Percentiles rank a stretch among this genome's conserved stretches.
Evolutionary conservation across 2,329 filamentous ascomycete species (phyloP).

Genomic region (Trichoderma breve): DNA sequence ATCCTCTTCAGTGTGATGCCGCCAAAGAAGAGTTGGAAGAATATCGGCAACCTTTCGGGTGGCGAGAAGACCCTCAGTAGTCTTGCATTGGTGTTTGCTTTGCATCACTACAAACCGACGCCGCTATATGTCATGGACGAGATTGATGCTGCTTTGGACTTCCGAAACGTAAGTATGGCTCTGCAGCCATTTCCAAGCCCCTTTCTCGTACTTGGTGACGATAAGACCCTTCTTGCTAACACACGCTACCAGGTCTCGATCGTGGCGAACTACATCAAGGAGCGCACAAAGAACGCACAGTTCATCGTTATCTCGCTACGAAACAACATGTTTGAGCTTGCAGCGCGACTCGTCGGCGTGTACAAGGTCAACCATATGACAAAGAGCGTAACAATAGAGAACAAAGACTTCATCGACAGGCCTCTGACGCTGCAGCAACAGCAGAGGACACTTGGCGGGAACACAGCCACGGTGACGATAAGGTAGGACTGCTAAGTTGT

Average conservation of each 20-base stretch:
- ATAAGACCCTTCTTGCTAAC: constrained; percentile 17
- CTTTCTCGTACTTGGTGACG: constrained; percentile 23
- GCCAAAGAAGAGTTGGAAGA: constrained; percentile 99
- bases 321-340: constrained; percentile 99
- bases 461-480: constrained; percentile 38
- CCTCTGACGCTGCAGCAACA: constrained; percentile 34
- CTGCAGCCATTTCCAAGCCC: background rate
- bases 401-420: constrained; percentile 68
- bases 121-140: constrained; percentile 99
- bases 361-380: constrained; percentile 99
- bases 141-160: constrained; percentile 96
- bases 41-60: constrained; percentile 92
- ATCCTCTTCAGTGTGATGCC: constrained; percentile 99
- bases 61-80: constrained; percentile 96
- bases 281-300: constrained; percentile 97
- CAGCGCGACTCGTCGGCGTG: constrained; percentile 89
- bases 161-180: constrained; percentile 77
- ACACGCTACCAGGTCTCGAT: constrained; percentile 71
- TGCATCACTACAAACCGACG: constrained; percentile 97
- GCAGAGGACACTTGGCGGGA: constrained; percentile 26
- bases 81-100: constrained; percentile 91
- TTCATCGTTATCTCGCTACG: constrained; percentile 97
- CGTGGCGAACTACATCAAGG: constrained; percentile 98
- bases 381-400: constrained; percentile 87
- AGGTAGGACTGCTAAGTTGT: constrained; percentile 27